A percentile compares a stretch with the other conserved stretches of the same genome.
Evolutionary conservation across 179 eudicot species (phyloP).

Genomic region (Pouteria campechiana): DNA sequence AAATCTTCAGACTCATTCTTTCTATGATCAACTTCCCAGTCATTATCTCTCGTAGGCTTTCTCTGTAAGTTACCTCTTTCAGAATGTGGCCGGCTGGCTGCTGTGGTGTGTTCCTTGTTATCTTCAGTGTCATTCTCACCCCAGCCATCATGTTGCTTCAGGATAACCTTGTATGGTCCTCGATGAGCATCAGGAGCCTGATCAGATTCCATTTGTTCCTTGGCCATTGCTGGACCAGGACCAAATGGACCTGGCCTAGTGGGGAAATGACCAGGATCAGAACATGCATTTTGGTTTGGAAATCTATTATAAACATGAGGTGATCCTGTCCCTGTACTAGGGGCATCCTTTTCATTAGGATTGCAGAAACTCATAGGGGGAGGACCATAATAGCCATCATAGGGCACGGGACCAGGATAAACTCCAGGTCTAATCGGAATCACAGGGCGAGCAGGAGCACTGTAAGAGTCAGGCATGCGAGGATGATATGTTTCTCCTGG

Average conservation of each 20-base stretch:
- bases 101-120: constrained; percentile 28
- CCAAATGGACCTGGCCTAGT: constrained; percentile 36
- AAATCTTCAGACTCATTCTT: constrained; percentile 24
- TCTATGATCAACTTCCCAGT: constrained; percentile 44
- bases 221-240: constrained; percentile 14
- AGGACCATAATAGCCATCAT: constrained; percentile 83
- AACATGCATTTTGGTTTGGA: constrained; percentile 32
- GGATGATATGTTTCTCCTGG: constrained; percentile 63
- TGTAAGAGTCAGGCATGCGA: constrained; percentile 58
- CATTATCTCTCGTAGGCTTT: constrained; percentile 21
- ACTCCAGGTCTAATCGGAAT: constrained; percentile 82
- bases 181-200: constrained; percentile 36
- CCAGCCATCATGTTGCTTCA: constrained; percentile 38
- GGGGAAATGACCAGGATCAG: constrained; percentile 39
- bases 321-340: constrained; percentile 64
- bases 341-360: constrained; percentile 64
- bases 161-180: constrained; percentile 35
- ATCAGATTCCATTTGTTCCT: constrained; percentile 39
- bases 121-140: constrained; percentile 34
- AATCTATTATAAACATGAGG: constrained; percentile 53
- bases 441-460: constrained; percentile 67
- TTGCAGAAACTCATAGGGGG: constrained; percentile 71
- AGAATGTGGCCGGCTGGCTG: constrained; percentile 11
- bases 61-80: constrained; percentile 31
- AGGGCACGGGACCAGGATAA: constrained; percentile 68